Percentiles rank a stretch among this genome's conserved stretches.
Conservation (phyloP, 2,329 filamentous ascomycete genomes). For the Plenodomus lindquistii region DNA sequence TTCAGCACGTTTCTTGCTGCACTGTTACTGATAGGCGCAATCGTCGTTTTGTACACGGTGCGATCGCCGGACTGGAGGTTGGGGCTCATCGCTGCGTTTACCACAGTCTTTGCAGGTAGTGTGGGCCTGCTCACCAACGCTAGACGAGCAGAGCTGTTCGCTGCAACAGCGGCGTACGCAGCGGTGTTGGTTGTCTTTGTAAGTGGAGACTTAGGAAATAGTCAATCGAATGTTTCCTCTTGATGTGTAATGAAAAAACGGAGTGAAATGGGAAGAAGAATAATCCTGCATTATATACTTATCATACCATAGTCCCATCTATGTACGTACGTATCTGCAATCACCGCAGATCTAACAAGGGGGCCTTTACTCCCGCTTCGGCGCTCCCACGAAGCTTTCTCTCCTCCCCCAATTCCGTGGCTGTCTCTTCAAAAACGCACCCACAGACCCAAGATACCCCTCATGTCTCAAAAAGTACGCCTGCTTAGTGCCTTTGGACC, state of each 20-base stretch:
- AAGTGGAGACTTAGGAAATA: constrained; percentile 14
- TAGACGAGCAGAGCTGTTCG: constrained; percentile 19
- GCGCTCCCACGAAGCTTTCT: constrained; percentile 62
- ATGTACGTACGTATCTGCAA: neutral
- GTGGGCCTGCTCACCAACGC: constrained; percentile 19
- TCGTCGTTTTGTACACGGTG: constrained; percentile 15
- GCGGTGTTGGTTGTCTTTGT: constrained; percentile 24
- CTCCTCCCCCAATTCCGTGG: constrained; percentile 88
- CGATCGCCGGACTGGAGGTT: constrained; percentile 6
- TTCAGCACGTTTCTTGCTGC: constrained; percentile 16
- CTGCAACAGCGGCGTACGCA: constrained; percentile 20
- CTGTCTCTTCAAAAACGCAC: constrained; percentile 89
- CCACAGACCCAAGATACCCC: constrained; percentile 91
- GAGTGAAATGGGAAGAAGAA: neutral
- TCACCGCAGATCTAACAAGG: neutral
- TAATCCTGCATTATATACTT: neutral
- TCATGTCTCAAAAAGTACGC: constrained; percentile 96
- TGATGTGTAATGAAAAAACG: neutral
- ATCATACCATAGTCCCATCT: neutral
- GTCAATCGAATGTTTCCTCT: neutral
- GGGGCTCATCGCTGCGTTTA: constrained; percentile 12
- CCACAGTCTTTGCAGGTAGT: constrained; percentile 18
- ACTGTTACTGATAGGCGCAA: constrained; percentile 18
- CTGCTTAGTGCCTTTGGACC: constrained; percentile 91
- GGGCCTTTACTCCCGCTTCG: neutral